phyloP scores from a whole-genome alignment of 108 stramenopile species.

The Bacterosira constricta region DNA sequence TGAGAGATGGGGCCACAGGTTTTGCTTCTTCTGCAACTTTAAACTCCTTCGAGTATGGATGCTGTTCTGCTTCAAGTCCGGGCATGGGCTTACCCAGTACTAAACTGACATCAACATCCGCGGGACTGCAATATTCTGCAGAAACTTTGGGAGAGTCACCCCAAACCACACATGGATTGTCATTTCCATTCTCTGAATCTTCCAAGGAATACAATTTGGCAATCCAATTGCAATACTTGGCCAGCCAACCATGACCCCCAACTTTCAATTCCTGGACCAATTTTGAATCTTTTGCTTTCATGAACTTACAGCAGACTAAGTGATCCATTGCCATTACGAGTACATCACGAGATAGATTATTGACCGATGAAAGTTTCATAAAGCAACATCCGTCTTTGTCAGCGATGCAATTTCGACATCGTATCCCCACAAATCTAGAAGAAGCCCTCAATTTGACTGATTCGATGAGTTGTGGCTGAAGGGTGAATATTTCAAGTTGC shows the following conservation, averaged over 20 bases:
- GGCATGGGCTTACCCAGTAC: not conserved
- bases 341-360: slow-evolving; percentile 5
- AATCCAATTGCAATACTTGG: not conserved
- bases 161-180: not conserved
- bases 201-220: not conserved
- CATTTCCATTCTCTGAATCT: not conserved
- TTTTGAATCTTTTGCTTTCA: not conserved
- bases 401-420: slow-evolving; percentile 25
- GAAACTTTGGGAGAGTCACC: slow-evolving; percentile 2
- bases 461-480: slow-evolving; percentile 16
- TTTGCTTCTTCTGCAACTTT: not conserved
- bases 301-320: slow-evolving; percentile 1
- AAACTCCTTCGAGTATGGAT: too few species aligned
- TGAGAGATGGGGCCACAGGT: not conserved
- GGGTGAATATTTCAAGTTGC: slow-evolving; percentile 23
- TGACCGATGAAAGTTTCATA: slow-evolving; percentile 10
- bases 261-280: not conserved
- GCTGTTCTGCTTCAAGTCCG: too few species aligned
- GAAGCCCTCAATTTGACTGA: not conserved
- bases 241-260: not conserved
- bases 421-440: slow-evolving; percentile 13
- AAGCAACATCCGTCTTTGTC: slow-evolving; percentile 25
- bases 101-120: slow-evolving; percentile 1
- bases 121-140: not conserved
- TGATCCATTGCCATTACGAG: slow-evolving; percentile 21